Conservation (phyloP, 306 rosid genomes). For the Crotalaria pallida region DNA sequence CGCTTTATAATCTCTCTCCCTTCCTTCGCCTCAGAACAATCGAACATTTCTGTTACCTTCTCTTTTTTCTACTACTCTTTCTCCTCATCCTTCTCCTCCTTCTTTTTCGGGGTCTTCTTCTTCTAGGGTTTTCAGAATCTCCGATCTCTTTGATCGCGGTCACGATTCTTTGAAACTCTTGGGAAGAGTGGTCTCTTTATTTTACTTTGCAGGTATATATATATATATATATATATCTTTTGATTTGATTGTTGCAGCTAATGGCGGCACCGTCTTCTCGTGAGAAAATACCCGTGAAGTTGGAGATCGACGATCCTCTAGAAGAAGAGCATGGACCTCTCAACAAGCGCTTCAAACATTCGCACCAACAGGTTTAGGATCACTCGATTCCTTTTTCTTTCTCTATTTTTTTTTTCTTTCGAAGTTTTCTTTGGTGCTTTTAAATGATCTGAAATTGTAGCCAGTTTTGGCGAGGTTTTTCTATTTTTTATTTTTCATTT, state of each 20-base stretch:
- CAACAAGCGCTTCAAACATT: conserved; percentile 56
- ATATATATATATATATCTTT: no score
- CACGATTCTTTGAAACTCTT: background rate
- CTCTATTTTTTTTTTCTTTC: background rate
- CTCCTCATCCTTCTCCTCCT: background rate
- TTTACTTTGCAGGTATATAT: no score
- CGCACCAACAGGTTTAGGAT: conserved; percentile 46
- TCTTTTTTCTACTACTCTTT: background rate
- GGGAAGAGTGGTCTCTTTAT: background rate
- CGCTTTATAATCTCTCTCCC: conserved; percentile 23
- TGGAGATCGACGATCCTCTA: conserved; percentile 68
- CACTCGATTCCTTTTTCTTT: background rate
- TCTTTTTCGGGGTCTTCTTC: background rate
- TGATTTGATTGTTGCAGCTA: conserved; percentile 45
- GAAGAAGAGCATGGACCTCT: conserved; percentile 60
- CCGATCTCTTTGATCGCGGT: conserved; percentile 14
- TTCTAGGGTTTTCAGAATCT: conserved; percentile 46
- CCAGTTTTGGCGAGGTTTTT: background rate
- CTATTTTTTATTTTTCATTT: background rate
- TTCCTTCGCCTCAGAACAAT: background rate
- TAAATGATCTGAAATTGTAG: background rate
- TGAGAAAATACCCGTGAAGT: conserved; percentile 51
- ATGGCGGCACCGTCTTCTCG: conserved; percentile 44
- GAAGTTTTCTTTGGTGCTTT: background rate
- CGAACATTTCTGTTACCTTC: conserved; percentile 5